These are phyloP conservation scores for Diplosphaera chodatii DNA, from an alignment of 139 green algal species.

Conservation along the genomic window DNA sequence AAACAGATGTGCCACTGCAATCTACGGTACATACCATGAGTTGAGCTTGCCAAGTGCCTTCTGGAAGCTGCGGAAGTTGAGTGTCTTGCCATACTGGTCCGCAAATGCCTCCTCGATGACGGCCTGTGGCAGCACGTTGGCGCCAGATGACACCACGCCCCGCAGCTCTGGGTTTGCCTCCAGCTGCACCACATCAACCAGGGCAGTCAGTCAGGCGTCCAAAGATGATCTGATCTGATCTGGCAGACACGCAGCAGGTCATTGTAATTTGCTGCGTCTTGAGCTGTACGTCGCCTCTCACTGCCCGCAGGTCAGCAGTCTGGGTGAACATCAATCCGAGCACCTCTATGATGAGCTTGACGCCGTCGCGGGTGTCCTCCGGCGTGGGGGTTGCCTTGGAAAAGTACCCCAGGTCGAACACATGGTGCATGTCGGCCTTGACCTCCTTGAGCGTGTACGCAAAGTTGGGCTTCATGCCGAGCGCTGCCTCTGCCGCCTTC, in stretches of 20 bases:
- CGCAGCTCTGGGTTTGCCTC: slow-evolving; percentile 70
- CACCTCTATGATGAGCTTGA: slow-evolving; percentile 81
- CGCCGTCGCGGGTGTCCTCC: slow-evolving; percentile 90
- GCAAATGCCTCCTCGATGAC: slow-evolving; percentile 80
- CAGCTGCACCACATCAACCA: slow-evolving; percentile 52
- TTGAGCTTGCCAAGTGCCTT: slow-evolving; percentile 65
- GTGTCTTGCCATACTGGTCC: slow-evolving; percentile 63
- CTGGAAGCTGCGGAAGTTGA: slow-evolving; percentile 71
- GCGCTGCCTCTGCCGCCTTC: slow-evolving; percentile 43
- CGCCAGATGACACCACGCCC: slow-evolving; percentile 65
- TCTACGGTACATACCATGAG: slow-evolving; percentile 59
- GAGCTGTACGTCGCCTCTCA: too few relatives aligned
- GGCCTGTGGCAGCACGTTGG: slow-evolving; percentile 65
- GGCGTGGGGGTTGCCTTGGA: slow-evolving; percentile 49
- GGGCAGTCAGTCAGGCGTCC: too few relatives aligned
- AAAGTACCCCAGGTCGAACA: slow-evolving; percentile 93
- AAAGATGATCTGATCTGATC: too few relatives aligned
- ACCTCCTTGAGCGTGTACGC: slow-evolving; percentile 82
- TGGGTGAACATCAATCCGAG: too few relatives aligned
- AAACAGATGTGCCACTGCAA: too few relatives aligned
- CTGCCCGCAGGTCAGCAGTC: too few relatives aligned
- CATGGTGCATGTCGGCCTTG: slow-evolving; percentile 68
- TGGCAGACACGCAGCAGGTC: too few relatives aligned
- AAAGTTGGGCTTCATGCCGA: slow-evolving; percentile 87
- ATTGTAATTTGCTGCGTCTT: too few relatives aligned